A percentile compares a stretch with the other conserved stretches of the same genome.
Conservation (phyloP, 164 flowering plant species). For the Stephania yunnanensis region DNA sequence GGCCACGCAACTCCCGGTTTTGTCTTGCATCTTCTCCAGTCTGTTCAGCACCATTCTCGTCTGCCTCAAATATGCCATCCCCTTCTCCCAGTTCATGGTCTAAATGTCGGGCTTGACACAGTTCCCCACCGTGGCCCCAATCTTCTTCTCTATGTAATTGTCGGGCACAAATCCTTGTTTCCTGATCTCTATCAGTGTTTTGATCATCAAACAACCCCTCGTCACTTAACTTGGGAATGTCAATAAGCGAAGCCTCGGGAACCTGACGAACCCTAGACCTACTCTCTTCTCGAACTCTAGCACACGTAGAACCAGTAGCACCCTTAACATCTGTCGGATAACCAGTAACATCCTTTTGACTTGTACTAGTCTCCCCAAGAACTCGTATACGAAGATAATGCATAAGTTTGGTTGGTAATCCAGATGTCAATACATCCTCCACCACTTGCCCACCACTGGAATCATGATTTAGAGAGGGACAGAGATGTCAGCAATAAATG, state of each 20-base stretch:
- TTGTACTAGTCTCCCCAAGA: conserved; percentile 59
- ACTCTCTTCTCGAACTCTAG: conserved; percentile 65
- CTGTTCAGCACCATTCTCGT: conserved; percentile 27
- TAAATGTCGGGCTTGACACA: conserved; percentile 12
- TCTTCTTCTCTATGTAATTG: conserved; percentile 34
- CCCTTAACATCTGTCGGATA: conserved; percentile 42
- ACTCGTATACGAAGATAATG: conserved; percentile 80
- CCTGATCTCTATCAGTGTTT: conserved; percentile 40
- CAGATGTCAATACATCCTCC: conserved; percentile 88
- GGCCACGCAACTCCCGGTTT: conserved; percentile 38
- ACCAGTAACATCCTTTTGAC: conserved; percentile 46
- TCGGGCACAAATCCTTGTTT: conserved; percentile 27
- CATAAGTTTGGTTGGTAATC: conserved; percentile 89
- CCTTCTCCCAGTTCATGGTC: conserved; percentile 34
- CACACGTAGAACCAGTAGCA: conserved; percentile 26
- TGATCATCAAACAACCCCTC: conserved; percentile 43
- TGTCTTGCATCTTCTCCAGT: conserved; percentile 43
- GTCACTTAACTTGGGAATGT: conserved; percentile 35
- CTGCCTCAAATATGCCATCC: conserved; percentile 32
- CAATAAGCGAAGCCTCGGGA: conserved; percentile 42
- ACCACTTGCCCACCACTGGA: conserved; percentile 75
- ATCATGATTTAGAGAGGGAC: conserved; percentile 12
- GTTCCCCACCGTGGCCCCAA: conserved; percentile 38
- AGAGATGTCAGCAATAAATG: neutral
- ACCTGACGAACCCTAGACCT: conserved; percentile 53